phyloP scores from a whole-genome alignment of 352 stramenopile genomes.

The Globisporangium uncinulatum region DNA sequence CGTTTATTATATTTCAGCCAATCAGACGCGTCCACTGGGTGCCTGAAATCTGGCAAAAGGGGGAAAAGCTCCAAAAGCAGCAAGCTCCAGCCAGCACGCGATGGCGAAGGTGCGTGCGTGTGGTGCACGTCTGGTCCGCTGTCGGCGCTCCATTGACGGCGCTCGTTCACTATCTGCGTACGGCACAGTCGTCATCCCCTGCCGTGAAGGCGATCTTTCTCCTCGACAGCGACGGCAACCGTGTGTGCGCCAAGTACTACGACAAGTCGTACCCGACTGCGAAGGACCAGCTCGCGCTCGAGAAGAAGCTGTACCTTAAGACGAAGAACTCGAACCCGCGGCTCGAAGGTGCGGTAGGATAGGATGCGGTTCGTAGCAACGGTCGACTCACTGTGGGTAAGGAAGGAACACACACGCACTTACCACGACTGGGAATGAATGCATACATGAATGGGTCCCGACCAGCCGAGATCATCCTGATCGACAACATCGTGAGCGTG shows the following conservation, averaged over 20 bases:
- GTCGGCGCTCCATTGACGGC: neutral
- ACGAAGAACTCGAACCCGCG: conserved; percentile 86
- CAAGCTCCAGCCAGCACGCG: conserved; percentile 7
- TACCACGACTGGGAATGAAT: too few relatives aligned
- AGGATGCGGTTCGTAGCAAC: neutral
- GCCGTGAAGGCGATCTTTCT: conserved; percentile 88
- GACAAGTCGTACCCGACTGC: conserved; percentile 83
- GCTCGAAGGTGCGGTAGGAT: conserved; percentile 52
- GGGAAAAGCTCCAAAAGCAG: neutral
- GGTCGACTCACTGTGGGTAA: neutral
- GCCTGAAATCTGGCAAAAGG: neutral
- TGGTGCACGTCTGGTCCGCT: conserved; percentile 6
- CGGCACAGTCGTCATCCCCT: conserved; percentile 46
- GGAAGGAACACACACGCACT: too few relatives aligned
- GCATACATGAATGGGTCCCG: too few relatives aligned
- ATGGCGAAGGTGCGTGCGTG: conserved; percentile 58
- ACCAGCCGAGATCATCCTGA: conserved; percentile 81
- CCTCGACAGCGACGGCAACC: conserved; percentile 83
- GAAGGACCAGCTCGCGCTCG: conserved; percentile 83
- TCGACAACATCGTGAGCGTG: conserved; percentile 90
- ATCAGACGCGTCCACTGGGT: neutral
- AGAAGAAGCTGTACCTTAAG: conserved; percentile 89
- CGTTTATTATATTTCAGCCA: neutral
- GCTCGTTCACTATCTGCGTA: neutral
- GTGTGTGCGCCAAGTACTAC: conserved; percentile 91